Evolutionary conservation across 768 basidiomycete species (phyloP), one percentile per base, ranked within the genome.

Genomic region (Tremella fuciformis): DNA sequence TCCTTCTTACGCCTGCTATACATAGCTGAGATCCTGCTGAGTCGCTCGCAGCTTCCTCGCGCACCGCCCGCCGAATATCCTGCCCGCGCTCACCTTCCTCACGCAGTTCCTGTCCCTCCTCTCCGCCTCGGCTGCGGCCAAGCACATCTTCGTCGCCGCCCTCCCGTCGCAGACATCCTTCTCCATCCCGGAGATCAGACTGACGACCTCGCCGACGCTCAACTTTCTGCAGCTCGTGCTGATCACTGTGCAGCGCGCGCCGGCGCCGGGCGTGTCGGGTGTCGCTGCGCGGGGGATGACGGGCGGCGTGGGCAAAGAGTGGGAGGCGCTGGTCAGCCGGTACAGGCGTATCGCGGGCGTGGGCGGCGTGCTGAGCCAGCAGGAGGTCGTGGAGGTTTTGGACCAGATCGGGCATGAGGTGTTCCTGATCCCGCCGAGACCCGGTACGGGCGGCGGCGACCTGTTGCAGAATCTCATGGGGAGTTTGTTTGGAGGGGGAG

Each of bases 201-300:
- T 91, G 55, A 92, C 90, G 3, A 83, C 82, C 24, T 88, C 93
- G 62, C 78, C 83, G 0, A 80, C 85, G 6, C 80, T 96, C 59
- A 99, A 96, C 73, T 97, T 94, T 76, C 81, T 87, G 1, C 96
- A 99, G 69, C 83, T 98, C 54, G 90, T 88, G 0, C 84, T 97
- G 11, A 75, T 87, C 53, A 87, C 87, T n/a, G 90, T 89, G 64
- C 94, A 97, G 73, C 84, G 90, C 21, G 76, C 76, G 18, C 68
- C 72, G 18, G 65, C 67, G n/a, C 53, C 58, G 42, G 74, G 69
- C 13, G 86, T 86, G 3, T 85, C 88, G 57, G 88, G 88, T 2
- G 86, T 89, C 16, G 84, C 85, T 69, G 90, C 85, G 69, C 86
- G 81, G 81, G 25, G 84, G 83, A 80, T 82, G 86, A 52, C 89